Evolutionary conservation across 2,329 filamentous ascomycete genomes (phyloP).

Genomic region (Curvularia lunata): DNA sequence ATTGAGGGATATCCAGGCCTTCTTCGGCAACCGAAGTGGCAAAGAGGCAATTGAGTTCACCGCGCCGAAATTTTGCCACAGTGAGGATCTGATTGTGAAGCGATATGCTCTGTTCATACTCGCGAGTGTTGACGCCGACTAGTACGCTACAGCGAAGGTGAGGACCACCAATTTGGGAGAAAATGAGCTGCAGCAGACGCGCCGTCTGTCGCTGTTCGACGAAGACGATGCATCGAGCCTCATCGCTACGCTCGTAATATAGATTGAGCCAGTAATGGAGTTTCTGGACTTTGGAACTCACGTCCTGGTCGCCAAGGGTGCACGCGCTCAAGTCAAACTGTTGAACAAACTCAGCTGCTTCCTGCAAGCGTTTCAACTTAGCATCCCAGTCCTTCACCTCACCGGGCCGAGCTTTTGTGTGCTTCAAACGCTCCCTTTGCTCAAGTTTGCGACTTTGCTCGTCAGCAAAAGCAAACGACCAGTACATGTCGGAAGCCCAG

Average conservation of each 20-base stretch:
- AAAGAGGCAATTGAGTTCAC: constrained; percentile 66
- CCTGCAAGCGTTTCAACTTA: constrained; percentile 63
- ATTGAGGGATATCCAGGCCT: constrained; percentile 70
- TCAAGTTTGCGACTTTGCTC: constrained; percentile 67
- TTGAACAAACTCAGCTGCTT: constrained; percentile 64
- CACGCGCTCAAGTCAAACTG: constrained; percentile 56
- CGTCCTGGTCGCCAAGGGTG: constrained; percentile 45
- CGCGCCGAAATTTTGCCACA: constrained; percentile 68
- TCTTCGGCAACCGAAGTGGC: constrained; percentile 71
- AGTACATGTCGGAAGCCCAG: constrained; percentile 86
- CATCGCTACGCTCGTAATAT: constrained; percentile 65
- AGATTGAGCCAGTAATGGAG: constrained; percentile 67
- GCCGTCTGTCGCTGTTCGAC: constrained; percentile 81
- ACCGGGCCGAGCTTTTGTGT: constrained; percentile 35
- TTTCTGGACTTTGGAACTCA: constrained; percentile 76
- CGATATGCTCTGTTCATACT: constrained; percentile 67
- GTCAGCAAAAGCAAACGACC: constrained; percentile 72
- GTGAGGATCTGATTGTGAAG: constrained; percentile 76
- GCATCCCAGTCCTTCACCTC: constrained; percentile 55
- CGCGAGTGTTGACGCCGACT: constrained; percentile 63
- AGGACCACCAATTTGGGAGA: constrained; percentile 63
- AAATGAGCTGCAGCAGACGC: constrained; percentile 71
- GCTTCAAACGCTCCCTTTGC: constrained; percentile 57
- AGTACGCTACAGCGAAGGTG: constrained; percentile 68
- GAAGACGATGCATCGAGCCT: constrained; percentile 83